Base-by-base conservation (phyloP, 1,284 basidiomycete species). In the Neonothopanus nambi region DNA sequence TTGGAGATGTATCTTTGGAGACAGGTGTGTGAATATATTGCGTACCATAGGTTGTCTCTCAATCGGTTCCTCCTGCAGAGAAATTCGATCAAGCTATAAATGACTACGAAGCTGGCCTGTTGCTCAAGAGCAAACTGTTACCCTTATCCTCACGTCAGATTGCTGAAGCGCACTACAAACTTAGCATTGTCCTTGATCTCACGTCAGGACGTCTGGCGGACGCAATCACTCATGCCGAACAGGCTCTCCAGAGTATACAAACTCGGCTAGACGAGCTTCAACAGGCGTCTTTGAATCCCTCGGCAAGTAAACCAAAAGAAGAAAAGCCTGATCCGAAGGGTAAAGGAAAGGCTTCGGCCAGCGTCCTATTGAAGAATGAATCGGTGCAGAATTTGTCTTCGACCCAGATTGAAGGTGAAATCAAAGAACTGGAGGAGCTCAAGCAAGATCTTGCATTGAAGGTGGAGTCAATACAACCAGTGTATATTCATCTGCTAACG, bases 41-140 rank as follows among this genome's bases (percentile, higher is more conserved):
- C 42, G 21, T 38, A 21, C 57, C 3, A 35, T 26, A 45, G 28
- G 12, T 26, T 36, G 40, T 20, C 54, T 37, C 56, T 41, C 30
- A 54, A 24, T 52, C 52, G 42, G 24, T 49, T 35, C 39, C 58
- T 47, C 46, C 20, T 33, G 12, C 70, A 95, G 93, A 96, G 70
- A 95, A 95, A 74, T 95, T 96, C 66, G 88, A 92, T 57, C 90
- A 95, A 68, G 93, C 93, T 0, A 89, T 93, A 51, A 77, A 79
- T 18, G 93, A 96, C 68, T 95, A 93, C 64, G 81, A 81, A 45
- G 78, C 82, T 0, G 90, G 87, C 0, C 80, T 94, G 11, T 67
- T 73, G 5, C 79, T 94, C 65, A 92, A 95, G 67, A 67, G 71
- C 23, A 73, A 80, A 11, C 75, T 94, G 20, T 80, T 95, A 5